A percentile compares a stretch with the other conserved stretches of the same genome.
phyloP scores from a whole-genome alignment of 345 rosid species.

The Conringia planisiliqua region DNA sequence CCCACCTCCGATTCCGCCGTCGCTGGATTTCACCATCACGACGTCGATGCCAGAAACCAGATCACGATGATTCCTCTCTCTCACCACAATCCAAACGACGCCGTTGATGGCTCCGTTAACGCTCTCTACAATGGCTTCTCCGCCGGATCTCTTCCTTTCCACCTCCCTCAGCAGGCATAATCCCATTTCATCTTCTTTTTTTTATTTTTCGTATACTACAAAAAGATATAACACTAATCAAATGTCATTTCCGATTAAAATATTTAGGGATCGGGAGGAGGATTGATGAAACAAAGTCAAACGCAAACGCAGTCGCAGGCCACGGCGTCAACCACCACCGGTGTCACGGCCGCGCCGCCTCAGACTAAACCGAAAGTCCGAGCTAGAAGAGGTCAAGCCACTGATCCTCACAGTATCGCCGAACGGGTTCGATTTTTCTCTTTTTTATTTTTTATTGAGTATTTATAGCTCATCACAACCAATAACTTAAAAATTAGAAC shows the following conservation, averaged over 20 bases:
- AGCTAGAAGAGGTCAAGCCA: constrained; percentile 98
- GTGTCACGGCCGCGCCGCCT: constrained; percentile 37
- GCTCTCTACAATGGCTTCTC: constrained; percentile 57
- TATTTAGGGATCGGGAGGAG: constrained; percentile 34
- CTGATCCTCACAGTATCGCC: constrained; percentile 98
- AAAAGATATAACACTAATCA: neutral
- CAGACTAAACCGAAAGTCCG: constrained; percentile 76
- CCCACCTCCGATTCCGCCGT: constrained; percentile 18
- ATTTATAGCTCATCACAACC: too few species aligned
- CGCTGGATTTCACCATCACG: constrained; percentile 22
- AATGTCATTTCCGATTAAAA: neutral
- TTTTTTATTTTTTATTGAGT: too few species aligned
- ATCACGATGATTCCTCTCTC: constrained; percentile 42
- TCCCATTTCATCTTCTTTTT: neutral
- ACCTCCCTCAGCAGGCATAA: constrained; percentile 53
- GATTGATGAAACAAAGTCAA: constrained; percentile 42
- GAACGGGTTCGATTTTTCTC: constrained; percentile 57
- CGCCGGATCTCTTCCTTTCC: constrained; percentile 70
- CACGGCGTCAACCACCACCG: constrained; percentile 36
- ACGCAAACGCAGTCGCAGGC: constrained; percentile 41
- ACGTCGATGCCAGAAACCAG: constrained; percentile 57
- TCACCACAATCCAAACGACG: constrained; percentile 34
- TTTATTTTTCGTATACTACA: neutral
- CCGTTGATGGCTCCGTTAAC: neutral
- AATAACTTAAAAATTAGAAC: too few species aligned